Percentiles rank a stretch among this genome's conserved stretches.
These are phyloP conservation scores for Cryptococcus floricola DNA, from an alignment of 1,284 basidiomycete species.

Conservation along the genomic window DNA sequence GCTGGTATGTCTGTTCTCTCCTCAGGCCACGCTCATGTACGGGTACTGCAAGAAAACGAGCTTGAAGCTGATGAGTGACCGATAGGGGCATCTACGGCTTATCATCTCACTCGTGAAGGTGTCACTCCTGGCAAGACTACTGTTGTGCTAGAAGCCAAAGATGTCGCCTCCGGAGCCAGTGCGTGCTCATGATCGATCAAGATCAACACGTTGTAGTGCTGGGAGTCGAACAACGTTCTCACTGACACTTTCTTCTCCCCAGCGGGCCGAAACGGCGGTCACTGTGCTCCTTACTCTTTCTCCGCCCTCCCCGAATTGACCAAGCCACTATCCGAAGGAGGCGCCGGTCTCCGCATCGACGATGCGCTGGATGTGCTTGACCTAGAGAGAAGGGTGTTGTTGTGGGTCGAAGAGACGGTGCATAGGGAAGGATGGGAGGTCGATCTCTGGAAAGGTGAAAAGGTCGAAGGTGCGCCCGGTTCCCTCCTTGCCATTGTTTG, in stretches of 20 bases:
- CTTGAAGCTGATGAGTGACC: background rate
- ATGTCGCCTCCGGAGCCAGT: constrained; percentile 37
- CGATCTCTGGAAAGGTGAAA: constrained; percentile 29
- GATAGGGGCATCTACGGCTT: constrained; percentile 26
- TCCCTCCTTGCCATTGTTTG: background rate
- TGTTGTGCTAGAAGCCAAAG: constrained; percentile 36
- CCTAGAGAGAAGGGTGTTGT: constrained; percentile 61
- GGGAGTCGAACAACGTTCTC: too few relatives aligned
- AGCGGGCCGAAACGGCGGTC: constrained; percentile 46
- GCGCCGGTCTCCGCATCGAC: constrained; percentile 44
- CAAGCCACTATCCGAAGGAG: constrained; percentile 27
- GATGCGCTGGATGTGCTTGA: constrained; percentile 55
- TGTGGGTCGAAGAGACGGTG: constrained; percentile 61
- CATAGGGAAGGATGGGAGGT: constrained; percentile 25
- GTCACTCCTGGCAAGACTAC: constrained; percentile 23
- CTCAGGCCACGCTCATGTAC: background rate
- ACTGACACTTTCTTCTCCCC: background rate
- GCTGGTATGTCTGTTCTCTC: constrained; percentile 7
- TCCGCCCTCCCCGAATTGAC: constrained; percentile 15
- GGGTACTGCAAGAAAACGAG: too few relatives aligned
- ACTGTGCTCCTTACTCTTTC: constrained; percentile 33
- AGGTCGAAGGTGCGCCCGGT: constrained; percentile 23
- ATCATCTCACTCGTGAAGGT: constrained; percentile 31
- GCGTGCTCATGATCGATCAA: constrained; percentile 3
- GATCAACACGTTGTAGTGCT: too few relatives aligned